Base-by-base conservation (phyloP, 1,284 basidiomycete genomes). In the Cryptococcus jaspeensis region DNA sequence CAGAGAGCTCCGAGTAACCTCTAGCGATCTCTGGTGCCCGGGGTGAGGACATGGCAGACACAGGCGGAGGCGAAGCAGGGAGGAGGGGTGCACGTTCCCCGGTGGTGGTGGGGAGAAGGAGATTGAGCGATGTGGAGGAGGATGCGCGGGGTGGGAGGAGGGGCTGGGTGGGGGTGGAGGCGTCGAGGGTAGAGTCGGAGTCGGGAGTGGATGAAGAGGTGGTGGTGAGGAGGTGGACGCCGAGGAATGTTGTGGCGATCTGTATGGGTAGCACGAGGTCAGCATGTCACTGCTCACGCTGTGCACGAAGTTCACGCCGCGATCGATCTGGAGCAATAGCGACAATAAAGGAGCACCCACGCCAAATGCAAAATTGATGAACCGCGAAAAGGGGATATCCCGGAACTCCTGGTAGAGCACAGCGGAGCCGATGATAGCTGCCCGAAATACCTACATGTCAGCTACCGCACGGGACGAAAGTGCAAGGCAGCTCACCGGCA, bases 341-440 rank as follows among this genome's bases (percentile, higher is more conserved):
- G 20, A 20, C 16, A 32, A 48, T 45, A n/a, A 49, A 41, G 23
- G 13, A 39, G 22, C 22, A 57, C 74, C 63, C 56, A 77, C 75
- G 22, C 75, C 75, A 50, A 77, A 77, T 18, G 66, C 65, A 55
- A 77, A 77, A 57, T 77, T 76, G 57, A 94, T 81, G 62, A 93
- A 83, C 67, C 88, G 84, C 70, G 93, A 88, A 72, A 92, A 87
- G 13, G 83, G 82, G 13, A 89, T 85, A 58, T 83, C 84, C 60
- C 85, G 83, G 78, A 99, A 97, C 75, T 98, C 95, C 36, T 90
- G 87, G 72, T 95, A 99, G 3, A 98, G 83, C 20, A 98, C 88
- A 0, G 92, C 91, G 4, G 90, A 93, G 23, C 94, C 94, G 45
- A 92, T 80, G 63, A 99, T 95, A 4, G 92, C 92, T 41, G 87